These are phyloP conservation scores for Syzygium syzygioides DNA, from an alignment of 441 rosid genomes.

Conservation along the genomic window DNA sequence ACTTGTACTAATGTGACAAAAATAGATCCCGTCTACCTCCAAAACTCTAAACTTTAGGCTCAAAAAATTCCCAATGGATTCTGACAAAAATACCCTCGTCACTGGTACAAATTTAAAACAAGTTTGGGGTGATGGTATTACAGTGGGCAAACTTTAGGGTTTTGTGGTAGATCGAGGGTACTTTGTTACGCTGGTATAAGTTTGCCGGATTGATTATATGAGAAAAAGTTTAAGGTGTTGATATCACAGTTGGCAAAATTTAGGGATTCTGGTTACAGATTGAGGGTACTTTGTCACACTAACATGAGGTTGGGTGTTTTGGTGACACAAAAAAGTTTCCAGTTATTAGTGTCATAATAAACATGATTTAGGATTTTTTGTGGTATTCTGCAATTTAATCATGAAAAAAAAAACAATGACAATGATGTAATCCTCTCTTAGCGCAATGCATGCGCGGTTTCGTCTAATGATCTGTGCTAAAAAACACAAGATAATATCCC, in stretches of 20 bases:
- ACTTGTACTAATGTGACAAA: not conserved
- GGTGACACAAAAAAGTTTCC: not conserved
- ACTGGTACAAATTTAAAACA: no score
- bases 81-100: no score
- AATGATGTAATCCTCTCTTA: not conserved
- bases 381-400: not conserved
- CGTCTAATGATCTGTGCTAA: not conserved
- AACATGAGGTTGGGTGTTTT: not conserved
- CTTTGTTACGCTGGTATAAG: no score
- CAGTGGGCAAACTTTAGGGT: no score
- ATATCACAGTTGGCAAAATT: no score
- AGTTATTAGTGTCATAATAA: not conserved
- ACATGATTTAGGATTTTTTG: not conserved
- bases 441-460: not conserved
- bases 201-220: no score
- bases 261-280: no score
- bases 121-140: no score
- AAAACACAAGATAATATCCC: not conserved
- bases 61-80: no score
- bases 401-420: not conserved
- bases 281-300: not conserved
- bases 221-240: no score
- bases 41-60: not conserved
- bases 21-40: not conserved
- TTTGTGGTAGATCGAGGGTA: no score